Evolutionary conservation across 1,284 basidiomycete genomes (phyloP).

Genomic region (Xerocomus nothofagi): DNA sequence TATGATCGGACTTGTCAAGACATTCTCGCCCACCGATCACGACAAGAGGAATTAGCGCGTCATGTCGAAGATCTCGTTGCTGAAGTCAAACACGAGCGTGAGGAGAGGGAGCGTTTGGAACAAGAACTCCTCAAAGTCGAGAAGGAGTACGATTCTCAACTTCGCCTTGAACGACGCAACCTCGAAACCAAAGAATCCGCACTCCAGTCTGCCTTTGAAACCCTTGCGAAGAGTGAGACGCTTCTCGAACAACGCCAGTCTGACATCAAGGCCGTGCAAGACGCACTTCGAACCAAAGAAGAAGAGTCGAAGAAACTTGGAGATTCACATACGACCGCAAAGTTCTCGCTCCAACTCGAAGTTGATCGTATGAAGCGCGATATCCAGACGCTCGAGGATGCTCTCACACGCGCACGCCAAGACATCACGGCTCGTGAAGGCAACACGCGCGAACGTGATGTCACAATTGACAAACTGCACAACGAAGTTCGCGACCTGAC

Average conservation of each 20-base stretch:
- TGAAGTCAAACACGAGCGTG: conserved; percentile 59
- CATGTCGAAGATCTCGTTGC: conserved; percentile 75
- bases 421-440: conserved; percentile 62
- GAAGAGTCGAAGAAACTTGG: conserved; percentile 60
- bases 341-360: conserved; percentile 89
- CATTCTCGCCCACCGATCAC: conserved; percentile 57
- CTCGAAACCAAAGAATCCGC: conserved; percentile 69
- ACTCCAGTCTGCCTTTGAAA: conserved; percentile 58
- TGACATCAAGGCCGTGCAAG: conserved; percentile 77
- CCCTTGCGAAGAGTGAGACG: conserved; percentile 60
- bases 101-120: conserved; percentile 55
- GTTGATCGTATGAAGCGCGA: conserved; percentile 88
- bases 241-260: conserved; percentile 65
- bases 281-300: conserved; percentile 65
- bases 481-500: conserved; percentile 79
- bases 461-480: conserved; percentile 58
- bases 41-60: conserved; percentile 73
- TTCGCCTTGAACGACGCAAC: conserved; percentile 57
- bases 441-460: conserved; percentile 33
- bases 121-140: conserved; percentile 55
- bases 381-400: conserved; percentile 77
- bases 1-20: conserved; percentile 63
- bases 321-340: conserved; percentile 76
- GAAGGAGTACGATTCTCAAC: conserved; percentile 56
- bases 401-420: conserved; percentile 70